These are phyloP conservation scores for Sclerospora graminicola DNA, from an alignment of 352 stramenopile genomes.

Conservation along the genomic window DNA sequence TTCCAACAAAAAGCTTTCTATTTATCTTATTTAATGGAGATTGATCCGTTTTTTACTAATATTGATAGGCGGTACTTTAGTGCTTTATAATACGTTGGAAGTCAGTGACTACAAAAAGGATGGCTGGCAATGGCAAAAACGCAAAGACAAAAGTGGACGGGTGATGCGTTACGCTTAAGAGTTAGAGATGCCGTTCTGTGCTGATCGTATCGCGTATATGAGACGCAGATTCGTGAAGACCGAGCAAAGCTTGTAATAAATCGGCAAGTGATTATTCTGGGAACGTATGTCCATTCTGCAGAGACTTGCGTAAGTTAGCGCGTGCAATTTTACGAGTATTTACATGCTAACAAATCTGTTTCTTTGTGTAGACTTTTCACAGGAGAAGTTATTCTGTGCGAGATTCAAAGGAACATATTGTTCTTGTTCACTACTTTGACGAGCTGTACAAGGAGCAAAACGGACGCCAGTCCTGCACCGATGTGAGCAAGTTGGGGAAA, in stretches of 20 bases:
- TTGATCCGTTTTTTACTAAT: background rate
- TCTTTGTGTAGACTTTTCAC: constrained; percentile 57
- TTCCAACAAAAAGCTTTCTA: background rate
- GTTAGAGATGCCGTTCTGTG: background rate
- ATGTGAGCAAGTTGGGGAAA: constrained; percentile 11
- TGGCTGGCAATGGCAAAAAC: constrained; percentile 79
- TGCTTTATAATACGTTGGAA: constrained; percentile 57
- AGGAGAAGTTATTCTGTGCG: constrained; percentile 72
- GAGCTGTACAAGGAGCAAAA: constrained; percentile 41
- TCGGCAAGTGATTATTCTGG: constrained; percentile 66
- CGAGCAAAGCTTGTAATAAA: constrained; percentile 82
- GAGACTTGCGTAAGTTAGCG: constrained; percentile 38
- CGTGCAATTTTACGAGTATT: background rate
- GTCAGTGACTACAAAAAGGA: constrained; percentile 80
- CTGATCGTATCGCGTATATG: background rate
- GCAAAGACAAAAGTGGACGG: constrained; percentile 69
- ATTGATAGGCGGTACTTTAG: constrained; percentile 43
- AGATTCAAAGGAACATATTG: constrained; percentile 48
- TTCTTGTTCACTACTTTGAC: constrained; percentile 86
- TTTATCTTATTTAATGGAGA: background rate
- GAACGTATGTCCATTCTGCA: constrained; percentile 76
- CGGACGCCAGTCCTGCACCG: background rate
- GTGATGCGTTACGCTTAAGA: constrained; percentile 12
- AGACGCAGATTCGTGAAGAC: constrained; percentile 54
- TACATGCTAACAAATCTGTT: background rate